These are phyloP conservation scores for Lepidium sativum DNA, from an alignment of 345 rosid species.

Conservation along the genomic window DNA sequence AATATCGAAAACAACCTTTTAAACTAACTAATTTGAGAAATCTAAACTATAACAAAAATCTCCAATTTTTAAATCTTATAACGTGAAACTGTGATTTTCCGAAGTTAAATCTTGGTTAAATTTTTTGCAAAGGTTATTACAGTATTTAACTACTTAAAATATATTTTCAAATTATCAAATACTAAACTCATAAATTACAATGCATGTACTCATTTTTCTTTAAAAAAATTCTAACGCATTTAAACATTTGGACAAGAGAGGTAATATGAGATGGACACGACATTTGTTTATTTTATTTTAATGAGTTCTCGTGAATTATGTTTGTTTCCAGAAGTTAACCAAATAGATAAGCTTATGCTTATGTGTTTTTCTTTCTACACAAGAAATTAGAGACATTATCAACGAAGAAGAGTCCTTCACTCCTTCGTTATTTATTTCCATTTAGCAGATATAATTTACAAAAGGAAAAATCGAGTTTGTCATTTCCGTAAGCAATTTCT, in stretches of 20 bases:
- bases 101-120: too few relatives aligned
- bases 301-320: neutral
- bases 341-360: neutral
- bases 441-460: neutral
- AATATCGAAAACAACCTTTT: too few relatives aligned
- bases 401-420: neutral
- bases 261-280: neutral
- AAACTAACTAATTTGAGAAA: too few relatives aligned
- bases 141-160: too few relatives aligned
- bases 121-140: too few relatives aligned
- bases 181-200: neutral
- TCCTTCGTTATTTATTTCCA: neutral
- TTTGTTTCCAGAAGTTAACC: neutral
- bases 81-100: too few relatives aligned
- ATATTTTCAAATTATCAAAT: too few relatives aligned
- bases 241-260: neutral
- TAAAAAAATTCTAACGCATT: neutral
- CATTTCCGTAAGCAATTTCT: neutral
- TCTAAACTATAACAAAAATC: too few relatives aligned
- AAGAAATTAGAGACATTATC: neutral
- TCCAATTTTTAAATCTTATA: too few relatives aligned
- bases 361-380: constrained; percentile 3
- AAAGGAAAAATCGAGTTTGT: neutral
- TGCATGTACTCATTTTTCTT: neutral
- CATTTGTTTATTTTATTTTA: neutral